phyloP scores from a whole-genome alignment of 345 rosid genomes.

The Physaria fendleri region DNA sequence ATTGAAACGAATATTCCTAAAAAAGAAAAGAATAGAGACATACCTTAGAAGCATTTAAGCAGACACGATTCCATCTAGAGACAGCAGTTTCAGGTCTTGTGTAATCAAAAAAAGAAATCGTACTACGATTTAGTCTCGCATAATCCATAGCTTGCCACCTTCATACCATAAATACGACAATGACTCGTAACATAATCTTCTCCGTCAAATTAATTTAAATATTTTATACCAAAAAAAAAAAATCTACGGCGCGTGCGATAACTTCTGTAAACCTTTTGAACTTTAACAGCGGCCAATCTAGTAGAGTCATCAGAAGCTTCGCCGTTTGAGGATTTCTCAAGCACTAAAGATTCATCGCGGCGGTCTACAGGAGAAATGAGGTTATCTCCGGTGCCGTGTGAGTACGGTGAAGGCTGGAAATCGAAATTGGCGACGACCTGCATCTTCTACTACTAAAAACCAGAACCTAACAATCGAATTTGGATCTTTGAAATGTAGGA shows the following conservation, averaged over 20 bases:
- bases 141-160: slow-evolving; percentile 90
- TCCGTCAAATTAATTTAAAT: not conserved
- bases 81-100: slow-evolving; percentile 61
- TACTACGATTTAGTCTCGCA: slow-evolving; percentile 68
- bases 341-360: not conserved
- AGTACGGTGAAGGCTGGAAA: too few relatives aligned
- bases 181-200: not conserved
- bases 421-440: too few relatives aligned
- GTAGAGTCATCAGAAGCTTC: slow-evolving; percentile 9
- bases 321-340: not conserved
- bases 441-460: too few relatives aligned
- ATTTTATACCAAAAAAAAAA: too few relatives aligned
- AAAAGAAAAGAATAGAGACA: not conserved
- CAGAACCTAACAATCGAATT: too few relatives aligned
- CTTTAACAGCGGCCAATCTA: slow-evolving; percentile 51
- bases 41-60: slow-evolving; percentile 81
- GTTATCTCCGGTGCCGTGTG: too few relatives aligned
- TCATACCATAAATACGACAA: not conserved
- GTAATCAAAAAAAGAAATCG: slow-evolving; percentile 71
- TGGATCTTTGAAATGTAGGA: too few relatives aligned
- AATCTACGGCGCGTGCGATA: slow-evolving; percentile 86
- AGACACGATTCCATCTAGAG: slow-evolving; percentile 72
- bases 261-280: slow-evolving; percentile 83
- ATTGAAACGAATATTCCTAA: not conserved
- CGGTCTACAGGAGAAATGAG: slow-evolving; percentile 18